Base-by-base conservation (phyloP, 345 rosid genomes). In the Pistacia atlantica region DNA sequence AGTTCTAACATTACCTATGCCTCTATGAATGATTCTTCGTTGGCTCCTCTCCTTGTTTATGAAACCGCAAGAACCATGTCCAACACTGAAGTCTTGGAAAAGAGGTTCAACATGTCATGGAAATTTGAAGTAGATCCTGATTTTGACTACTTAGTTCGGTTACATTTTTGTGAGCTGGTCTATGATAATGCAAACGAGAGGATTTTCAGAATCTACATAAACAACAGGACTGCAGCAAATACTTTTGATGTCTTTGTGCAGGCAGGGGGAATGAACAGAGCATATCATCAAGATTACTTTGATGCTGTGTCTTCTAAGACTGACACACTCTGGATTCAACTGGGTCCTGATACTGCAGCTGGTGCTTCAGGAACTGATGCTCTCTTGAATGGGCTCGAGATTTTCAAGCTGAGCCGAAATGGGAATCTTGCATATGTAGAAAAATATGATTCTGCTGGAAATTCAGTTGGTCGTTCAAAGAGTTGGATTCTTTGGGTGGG, bases 21-120 rank as follows among this genome's bases (percentile, higher is more conserved):
- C 74, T 86, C 85, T 6, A 54, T 55, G 5, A 83, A 88, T 49
- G 89, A 83, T 66, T 85, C 90, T 11, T 83, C 80, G 2, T 86
- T 83, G 76, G 98, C 97, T 77, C 95, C 98, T 79, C 90, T 93
- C 81, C 82, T 81, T 76, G 92, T 95, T 37, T 95, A 93, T 37
- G 97, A 95, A 84, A 82, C 97, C 3, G 97, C 92, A 25, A 89
- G 94, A 83, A 85, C 83, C 11, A 95, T 93, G 97, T 83, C 92
- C 75, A 89, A 95, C 81, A 85, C 83, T 1, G 77, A 88, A 77
- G 98, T 95, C 59, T 83, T 89, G 84, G 94, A 93, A 84, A 93
- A 85, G 84, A 80, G 92, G 88, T 88, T 95, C 82, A 93, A 95
- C 77, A 95, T 95, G 87, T 93, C 98, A 2, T 95, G 98, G 98